Evolutionary conservation across 2,329 filamentous ascomycete genomes (phyloP).

Genomic region (Stagonosporopsis rhizophila): DNA sequence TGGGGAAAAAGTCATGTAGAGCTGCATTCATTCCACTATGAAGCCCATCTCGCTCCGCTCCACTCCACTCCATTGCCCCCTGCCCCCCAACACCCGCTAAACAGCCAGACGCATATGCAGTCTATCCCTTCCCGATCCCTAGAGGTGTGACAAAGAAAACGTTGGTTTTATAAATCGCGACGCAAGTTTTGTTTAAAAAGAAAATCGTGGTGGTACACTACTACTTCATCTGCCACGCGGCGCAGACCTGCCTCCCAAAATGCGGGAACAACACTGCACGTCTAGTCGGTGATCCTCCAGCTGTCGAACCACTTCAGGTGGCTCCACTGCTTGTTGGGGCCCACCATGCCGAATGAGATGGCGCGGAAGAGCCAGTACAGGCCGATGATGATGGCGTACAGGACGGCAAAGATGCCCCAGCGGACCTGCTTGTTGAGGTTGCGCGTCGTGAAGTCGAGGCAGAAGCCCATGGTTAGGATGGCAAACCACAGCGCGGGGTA

Average conservation of each 20-base stretch:
- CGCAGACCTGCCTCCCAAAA: background rate
- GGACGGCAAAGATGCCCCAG: constrained; percentile 71
- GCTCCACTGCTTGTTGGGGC: constrained; percentile 79
- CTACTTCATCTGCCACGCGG: constrained; percentile 3
- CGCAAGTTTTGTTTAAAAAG: constrained; percentile 5
- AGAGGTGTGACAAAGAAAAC: constrained; percentile 12
- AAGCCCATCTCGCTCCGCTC: background rate
- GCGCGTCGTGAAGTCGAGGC: constrained; percentile 81
- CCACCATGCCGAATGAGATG: constrained; percentile 96
- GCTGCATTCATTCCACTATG: constrained; percentile 1
- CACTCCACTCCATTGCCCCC: background rate
- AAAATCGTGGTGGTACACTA: constrained; percentile 18
- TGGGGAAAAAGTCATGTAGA: too few species aligned
- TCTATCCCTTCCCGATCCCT: constrained; percentile 18
- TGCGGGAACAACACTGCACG: background rate
- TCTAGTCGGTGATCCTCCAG: constrained; percentile 80
- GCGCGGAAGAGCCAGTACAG: constrained; percentile 91
- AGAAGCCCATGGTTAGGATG: constrained; percentile 87
- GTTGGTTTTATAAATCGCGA: constrained; percentile 13
- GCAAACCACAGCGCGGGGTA: constrained; percentile 98
- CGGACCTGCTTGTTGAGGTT: constrained; percentile 70
- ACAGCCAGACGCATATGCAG: constrained; percentile 10
- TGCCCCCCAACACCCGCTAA: constrained; percentile 14
- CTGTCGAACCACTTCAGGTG: constrained; percentile 93
- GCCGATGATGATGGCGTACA: constrained; percentile 78